Evolutionary conservation across 192 early-diverging fungal species (phyloP).

Genomic region (Glomus cerebriforme): DNA sequence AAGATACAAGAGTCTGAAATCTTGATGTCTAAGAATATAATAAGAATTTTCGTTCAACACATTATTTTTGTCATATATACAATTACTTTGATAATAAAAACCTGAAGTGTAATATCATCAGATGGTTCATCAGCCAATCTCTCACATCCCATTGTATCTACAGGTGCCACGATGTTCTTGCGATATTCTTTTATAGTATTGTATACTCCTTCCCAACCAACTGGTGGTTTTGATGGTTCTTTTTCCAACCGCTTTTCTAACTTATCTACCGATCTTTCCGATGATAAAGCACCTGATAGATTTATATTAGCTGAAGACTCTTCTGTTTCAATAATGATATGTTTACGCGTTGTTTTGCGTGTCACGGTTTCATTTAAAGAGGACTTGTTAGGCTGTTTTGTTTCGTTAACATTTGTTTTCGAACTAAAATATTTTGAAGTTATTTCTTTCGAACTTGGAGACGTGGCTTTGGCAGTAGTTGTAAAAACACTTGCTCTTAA

Average conservation of each 20-base stretch:
- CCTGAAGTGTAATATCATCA: constrained; percentile 40
- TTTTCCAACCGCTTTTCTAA: not conserved
- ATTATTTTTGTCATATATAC: not conserved
- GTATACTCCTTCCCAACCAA: constrained; percentile 15
- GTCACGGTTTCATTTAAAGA: not conserved
- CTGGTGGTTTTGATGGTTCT: not conserved
- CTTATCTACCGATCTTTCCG: not conserved
- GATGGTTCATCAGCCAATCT: constrained; percentile 56
- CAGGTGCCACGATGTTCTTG: constrained; percentile 66
- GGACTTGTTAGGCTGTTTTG: not conserved
- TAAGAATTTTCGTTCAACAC: not conserved
- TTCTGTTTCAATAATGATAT: constrained; percentile 17
- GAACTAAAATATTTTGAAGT: constrained; percentile 10
- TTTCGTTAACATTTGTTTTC: not conserved
- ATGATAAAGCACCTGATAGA: not conserved
- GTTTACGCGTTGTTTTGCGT: constrained; percentile 1
- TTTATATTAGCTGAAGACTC: not conserved
- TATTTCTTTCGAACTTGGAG: not conserved
- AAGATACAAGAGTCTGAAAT: constrained; percentile 81
- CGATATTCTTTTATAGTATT: constrained; percentile 69
- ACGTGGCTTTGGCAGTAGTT: not conserved
- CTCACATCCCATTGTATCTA: constrained; percentile 90
- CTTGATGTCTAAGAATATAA: constrained; percentile 56
- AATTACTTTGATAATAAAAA: not conserved
- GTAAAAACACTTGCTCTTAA: not conserved